phyloP scores from a whole-genome alignment of 2,329 filamentous ascomycete genomes.

The Trichoderma sp. region DNA sequence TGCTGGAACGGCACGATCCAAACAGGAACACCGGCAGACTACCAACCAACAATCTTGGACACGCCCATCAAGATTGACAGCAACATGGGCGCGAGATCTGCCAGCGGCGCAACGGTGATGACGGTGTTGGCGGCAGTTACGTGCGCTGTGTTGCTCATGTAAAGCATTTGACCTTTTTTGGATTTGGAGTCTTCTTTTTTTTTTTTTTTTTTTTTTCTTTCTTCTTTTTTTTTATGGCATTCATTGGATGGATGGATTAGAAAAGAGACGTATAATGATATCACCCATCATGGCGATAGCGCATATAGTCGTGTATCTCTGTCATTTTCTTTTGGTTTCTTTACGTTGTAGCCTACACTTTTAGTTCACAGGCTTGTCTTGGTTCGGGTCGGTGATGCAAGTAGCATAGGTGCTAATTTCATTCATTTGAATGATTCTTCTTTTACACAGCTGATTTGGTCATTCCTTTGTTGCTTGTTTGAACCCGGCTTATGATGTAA shows the following conservation, averaged over 20 bases:
- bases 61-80: conserved; percentile 32
- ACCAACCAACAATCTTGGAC: conserved; percentile 35
- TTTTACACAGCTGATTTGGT: not conserved
- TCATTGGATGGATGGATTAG: not conserved
- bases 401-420: not conserved
- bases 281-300: conserved; percentile 2
- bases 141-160: conserved; percentile 29
- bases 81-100: conserved; percentile 29
- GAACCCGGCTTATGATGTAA: not conserved
- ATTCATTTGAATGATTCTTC: not conserved
- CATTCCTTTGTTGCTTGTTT: not conserved
- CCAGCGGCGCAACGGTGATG: conserved; percentile 27
- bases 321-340: not conserved
- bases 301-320: not conserved
- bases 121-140: conserved; percentile 28
- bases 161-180: not conserved
- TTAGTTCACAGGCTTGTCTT: not conserved
- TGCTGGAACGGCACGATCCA: conserved; percentile 85
- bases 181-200: not conserved
- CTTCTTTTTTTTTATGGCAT: not conserved
- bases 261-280: not conserved
- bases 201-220: not conserved
- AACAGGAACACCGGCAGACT: conserved; percentile 38
- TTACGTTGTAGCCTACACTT: not conserved
- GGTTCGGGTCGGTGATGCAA: not conserved